phyloP scores from a whole-genome alignment of 352 stramenopile genomes.

The Globisporangium lucens region DNA sequence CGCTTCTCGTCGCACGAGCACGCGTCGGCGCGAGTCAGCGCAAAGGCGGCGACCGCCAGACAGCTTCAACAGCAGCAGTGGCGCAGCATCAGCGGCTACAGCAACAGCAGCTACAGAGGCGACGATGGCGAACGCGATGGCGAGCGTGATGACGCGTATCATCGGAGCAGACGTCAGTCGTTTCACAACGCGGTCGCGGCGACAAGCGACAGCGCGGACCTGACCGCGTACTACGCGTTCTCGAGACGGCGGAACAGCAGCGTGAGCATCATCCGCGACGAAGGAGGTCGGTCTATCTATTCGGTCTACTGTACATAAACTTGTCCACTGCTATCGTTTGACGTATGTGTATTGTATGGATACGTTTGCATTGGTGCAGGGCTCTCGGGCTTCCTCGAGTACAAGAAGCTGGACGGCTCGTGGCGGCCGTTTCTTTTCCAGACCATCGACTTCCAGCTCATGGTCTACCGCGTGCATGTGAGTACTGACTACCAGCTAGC shows the following conservation, averaged over 20 bases:
- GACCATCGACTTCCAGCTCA: constrained; percentile 60
- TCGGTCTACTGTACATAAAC: neutral
- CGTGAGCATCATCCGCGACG: constrained; percentile 38
- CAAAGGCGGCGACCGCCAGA: neutral
- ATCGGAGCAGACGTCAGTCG: constrained; percentile 5
- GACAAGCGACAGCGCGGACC: constrained; percentile 33
- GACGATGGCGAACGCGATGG: neutral
- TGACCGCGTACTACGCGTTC: constrained; percentile 67
- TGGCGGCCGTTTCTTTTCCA: constrained; percentile 80
- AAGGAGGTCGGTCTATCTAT: constrained; percentile 20
- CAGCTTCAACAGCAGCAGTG: constrained; percentile 1
- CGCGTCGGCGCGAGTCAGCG: neutral
- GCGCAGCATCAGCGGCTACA: constrained; percentile 1
- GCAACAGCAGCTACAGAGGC: neutral
- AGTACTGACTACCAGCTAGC: constrained; percentile 10
- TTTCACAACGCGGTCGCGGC: constrained; percentile 13
- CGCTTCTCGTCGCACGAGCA: constrained; percentile 15
- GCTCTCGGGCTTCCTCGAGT: constrained; percentile 65
- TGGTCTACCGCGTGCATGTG: constrained; percentile 71
- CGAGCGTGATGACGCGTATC: neutral
- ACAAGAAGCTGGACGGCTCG: constrained; percentile 63
- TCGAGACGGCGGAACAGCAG: constrained; percentile 45
- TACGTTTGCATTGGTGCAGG: constrained; percentile 9
- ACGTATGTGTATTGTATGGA: neutral
- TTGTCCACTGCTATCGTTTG: neutral